Percentiles rank a stretch among this genome's conserved stretches.
phyloP scores from a whole-genome alignment of 164 flowering plant species.

The Houttuynia cordata region DNA sequence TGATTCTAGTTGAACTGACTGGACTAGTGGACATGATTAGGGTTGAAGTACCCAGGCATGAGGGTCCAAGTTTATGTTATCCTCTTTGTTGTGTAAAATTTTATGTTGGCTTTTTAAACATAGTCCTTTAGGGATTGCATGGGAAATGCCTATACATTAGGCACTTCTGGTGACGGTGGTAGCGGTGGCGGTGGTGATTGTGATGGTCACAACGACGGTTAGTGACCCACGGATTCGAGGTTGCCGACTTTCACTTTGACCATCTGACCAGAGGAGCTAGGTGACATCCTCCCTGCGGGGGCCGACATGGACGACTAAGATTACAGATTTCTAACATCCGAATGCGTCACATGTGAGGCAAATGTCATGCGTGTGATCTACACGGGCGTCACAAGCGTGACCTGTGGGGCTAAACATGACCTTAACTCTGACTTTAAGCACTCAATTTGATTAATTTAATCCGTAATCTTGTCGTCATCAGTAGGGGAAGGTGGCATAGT shows the following conservation, averaged over 20 bases:
- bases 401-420: background rate
- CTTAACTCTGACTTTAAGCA: background rate
- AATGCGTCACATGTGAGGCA: conserved; percentile 10
- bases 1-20: no score
- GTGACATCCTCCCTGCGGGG: conserved; percentile 2
- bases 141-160: no score
- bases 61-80: no score
- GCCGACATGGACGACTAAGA: background rate
- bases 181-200: no score
- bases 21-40: background rate
- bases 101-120: no score
- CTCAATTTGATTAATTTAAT: background rate
- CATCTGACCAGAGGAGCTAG: no score
- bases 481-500: background rate
- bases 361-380: conserved; percentile 18
- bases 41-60: conserved; percentile 1
- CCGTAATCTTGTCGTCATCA: background rate
- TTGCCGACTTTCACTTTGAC: background rate
- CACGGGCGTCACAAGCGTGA: conserved; percentile 6
- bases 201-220: background rate
- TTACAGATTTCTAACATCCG: background rate
- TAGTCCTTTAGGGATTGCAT: no score
- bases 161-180: background rate
- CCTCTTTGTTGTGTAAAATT: no score
- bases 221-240: background rate